Base-by-base conservation (phyloP, 2,329 filamentous ascomycete genomes). In the Trichoderma citrinoviride region DNA sequence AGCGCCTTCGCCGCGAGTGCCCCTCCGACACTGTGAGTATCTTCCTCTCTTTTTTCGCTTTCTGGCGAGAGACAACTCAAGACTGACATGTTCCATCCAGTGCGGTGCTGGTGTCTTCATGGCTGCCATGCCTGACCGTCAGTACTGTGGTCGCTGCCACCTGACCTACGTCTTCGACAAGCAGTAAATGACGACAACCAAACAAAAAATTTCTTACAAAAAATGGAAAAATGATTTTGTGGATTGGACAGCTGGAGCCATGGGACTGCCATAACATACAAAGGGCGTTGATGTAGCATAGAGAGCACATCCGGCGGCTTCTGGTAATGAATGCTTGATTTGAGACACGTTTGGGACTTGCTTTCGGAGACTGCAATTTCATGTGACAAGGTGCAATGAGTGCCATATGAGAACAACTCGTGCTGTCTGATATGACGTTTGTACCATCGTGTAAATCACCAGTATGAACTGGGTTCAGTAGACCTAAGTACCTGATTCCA, bases 31-130 rank as follows among this genome's bases (percentile, higher is more conserved):
- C 90, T 78, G 92, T 95, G 82, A 84, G 91, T 83, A 57, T 46
- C 49, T 33, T 33, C 29, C 8, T 33, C 2, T 8, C 10, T 33
- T 12, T 5, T 12, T 5, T 14, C 29, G 29, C 7, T 1, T 10
- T 5, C n/a, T n/a, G n/a, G n/a, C 5, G 33, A 37, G 3, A 44
- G 40, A 6, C 15, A n/a, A 6, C 14, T 37, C 3, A 3, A 17
- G 17, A 40, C 57, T 65, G 37, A 55, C 33, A 65, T 49, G 5
- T 33, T 5, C 66, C 8, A 21, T 43, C 7, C 55, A 96, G 93
- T 99, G 95, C 83, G 95, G 95, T 88, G 95, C 96, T 77, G 95
- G 95, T 93, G 90, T 99, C 86, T 99, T 99, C 91, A 99, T 99
- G 95, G 95, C 95, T 80, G 92, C 95, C 80, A 98, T 98, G 93